Evolutionary conservation across 352 stramenopile species (phyloP).

Genomic region (Aphanomyces euteiches): DNA sequence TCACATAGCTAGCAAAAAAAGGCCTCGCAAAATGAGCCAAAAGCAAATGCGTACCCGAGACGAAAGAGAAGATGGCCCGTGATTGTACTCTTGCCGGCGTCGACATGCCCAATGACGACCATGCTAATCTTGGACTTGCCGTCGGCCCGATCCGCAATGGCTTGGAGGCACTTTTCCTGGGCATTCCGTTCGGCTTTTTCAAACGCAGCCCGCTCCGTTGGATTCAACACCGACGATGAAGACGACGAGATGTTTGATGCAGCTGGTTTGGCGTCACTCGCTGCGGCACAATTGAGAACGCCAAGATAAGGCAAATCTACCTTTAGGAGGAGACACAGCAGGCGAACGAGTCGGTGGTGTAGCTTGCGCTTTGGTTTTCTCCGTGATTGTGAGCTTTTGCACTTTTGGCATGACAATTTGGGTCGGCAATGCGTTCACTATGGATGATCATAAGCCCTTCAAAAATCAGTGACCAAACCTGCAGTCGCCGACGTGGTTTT

Average conservation of each 20-base stretch:
- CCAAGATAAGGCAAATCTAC: conserved; percentile 27
- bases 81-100: conserved; percentile 97
- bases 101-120: conserved; percentile 96
- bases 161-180: conserved; percentile 50
- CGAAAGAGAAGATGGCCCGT: conserved; percentile 94
- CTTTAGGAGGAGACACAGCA: conserved; percentile 31
- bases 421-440: conserved; percentile 50
- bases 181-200: conserved; percentile 66
- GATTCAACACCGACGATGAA: conserved; percentile 34
- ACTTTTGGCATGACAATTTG: conserved; percentile 64
- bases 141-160: conserved; percentile 38
- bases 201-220: conserved; percentile 59
- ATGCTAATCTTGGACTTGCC: conserved; percentile 88
- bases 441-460: not conserved
- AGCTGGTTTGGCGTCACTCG: not conserved
- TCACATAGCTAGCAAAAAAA: conserved; percentile 45
- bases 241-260: too few species aligned
- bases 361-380: conserved; percentile 10
- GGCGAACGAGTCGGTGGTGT: not conserved
- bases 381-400: conserved; percentile 51
- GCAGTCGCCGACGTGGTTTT: conserved; percentile 43
- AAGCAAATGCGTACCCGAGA: conserved; percentile 60
- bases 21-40: not conserved
- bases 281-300: not conserved
- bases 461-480: not conserved